Evolutionary conservation across 1,284 basidiomycete species (phyloP), one percentile per base, ranked within the genome.

Genomic region (Papiliotrema laurentii): DNA sequence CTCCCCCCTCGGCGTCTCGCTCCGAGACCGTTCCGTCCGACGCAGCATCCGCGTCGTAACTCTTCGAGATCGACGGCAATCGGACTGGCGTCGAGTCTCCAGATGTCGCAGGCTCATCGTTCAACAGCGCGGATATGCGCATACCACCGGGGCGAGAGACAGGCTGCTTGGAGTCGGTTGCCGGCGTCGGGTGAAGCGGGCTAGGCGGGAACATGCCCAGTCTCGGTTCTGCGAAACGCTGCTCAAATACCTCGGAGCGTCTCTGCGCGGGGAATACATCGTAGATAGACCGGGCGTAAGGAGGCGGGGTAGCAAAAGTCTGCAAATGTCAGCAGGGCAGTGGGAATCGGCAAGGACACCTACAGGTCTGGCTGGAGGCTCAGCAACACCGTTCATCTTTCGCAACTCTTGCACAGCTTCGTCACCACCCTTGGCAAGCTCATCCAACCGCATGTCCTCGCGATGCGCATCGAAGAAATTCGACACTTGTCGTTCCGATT

Each of bases 401-500:
- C 18, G 9, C 35, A 37, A 11, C 35, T 37, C 35, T 19, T 10
- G 31, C 14, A 7, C 19, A 14, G 21, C 45, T 36, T 45, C 21
- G 10, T 24, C 18, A n/a, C 31, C 43, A 14, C 42, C 43, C 26
- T 47, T 30, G 1, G 35, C 41, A 14, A 39, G 19, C 13, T 39
- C 43, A 27, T 41, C 38, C 19, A 41, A 21, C 5, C 36, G 11
- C 39, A 53, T 31, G n/a, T 50, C 38, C 14, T 34, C 34, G 33
- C 40, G 51, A 31, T 83, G 78, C 43, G 71, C 69, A 52, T 77
- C 78, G 61, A 83, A 84, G 67, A 79, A 89, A 63, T 84, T 83
- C 52, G 78, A 78, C 42, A 87, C 85, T 77, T 91, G 88, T 7
- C 83, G 77, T 3, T 82, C 81, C 9, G 86, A 88, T 82, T 91